Conservation (phyloP, 108 stramenopile genomes). For the Aurantiochytrium sp. region DNA sequence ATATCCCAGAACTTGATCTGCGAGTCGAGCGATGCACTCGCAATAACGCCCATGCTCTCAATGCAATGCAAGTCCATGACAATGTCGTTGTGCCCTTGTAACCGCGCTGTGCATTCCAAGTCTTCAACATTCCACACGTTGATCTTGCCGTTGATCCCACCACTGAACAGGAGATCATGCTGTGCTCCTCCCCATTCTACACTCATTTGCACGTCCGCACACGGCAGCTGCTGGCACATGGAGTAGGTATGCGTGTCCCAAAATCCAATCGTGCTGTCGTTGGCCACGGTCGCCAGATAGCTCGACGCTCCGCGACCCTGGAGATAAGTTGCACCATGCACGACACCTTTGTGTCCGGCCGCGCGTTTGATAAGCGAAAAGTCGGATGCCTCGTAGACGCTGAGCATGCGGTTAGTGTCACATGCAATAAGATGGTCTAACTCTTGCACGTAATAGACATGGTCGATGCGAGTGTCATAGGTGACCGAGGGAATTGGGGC, state of each 20-base stretch:
- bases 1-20: slow-evolving; percentile 52
- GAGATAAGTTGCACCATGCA: not conserved
- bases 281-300: not conserved
- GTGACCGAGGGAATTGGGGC: not conserved
- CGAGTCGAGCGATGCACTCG: slow-evolving; percentile 46
- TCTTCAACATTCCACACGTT: slow-evolving; percentile 36
- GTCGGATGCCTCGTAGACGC: not conserved
- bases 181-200: slow-evolving; percentile 37
- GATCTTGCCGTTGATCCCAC: slow-evolving; percentile 34
- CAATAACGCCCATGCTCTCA: slow-evolving; percentile 41
- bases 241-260: not conserved
- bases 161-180: slow-evolving; percentile 34
- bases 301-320: not conserved
- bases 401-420: not conserved
- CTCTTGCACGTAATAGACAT: not conserved
- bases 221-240: slow-evolving; percentile 21
- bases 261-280: slow-evolving; percentile 4
- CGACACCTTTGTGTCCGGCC: not conserved
- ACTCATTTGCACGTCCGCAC: slow-evolving; percentile 39
- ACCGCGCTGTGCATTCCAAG: slow-evolving; percentile 21
- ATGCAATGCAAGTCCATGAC: slow-evolving; percentile 43
- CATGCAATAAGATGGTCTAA: not conserved
- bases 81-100: slow-evolving; percentile 47
- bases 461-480: not conserved
- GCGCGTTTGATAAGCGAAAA: not conserved